Evolutionary conservation across 1,284 basidiomycete species (phyloP).

Genomic region (Schizopora paradoxa): DNA sequence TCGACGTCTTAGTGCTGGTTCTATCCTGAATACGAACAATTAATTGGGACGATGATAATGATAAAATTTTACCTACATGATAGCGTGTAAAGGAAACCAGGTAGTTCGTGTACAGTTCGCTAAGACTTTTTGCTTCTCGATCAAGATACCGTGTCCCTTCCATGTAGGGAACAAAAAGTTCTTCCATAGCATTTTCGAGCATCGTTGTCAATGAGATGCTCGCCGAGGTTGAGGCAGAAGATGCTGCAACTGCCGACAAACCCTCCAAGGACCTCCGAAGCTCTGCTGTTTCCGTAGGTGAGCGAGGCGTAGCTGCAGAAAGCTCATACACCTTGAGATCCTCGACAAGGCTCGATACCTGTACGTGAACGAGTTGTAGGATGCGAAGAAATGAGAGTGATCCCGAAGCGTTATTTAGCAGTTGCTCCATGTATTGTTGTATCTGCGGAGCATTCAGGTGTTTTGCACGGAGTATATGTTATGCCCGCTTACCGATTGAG

Average conservation of each 20-base stretch:
- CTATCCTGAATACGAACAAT: constrained; percentile 47
- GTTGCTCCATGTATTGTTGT: constrained; percentile 88
- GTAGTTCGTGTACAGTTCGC: constrained; percentile 76
- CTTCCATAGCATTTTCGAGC: constrained; percentile 94
- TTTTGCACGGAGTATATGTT: neutral
- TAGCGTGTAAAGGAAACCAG: constrained; percentile 80
- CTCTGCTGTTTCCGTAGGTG: constrained; percentile 54
- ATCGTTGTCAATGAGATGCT: constrained; percentile 59
- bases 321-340: constrained; percentile 93
- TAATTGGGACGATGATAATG: constrained; percentile 2
- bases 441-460: constrained; percentile 49
- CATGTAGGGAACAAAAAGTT: constrained; percentile 92
- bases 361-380: constrained; percentile 81
- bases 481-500: constrained; percentile 79
- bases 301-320: constrained; percentile 56
- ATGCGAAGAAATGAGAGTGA: constrained; percentile 90
- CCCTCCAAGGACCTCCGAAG: constrained; percentile 51
- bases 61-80: constrained; percentile 58
- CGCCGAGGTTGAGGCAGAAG: constrained; percentile 39
- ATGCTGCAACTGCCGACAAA: constrained; percentile 35
- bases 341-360: constrained; percentile 78
- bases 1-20: constrained; percentile 76
- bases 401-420: constrained; percentile 67
- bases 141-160: constrained; percentile 92
- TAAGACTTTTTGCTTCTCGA: constrained; percentile 83